Conservation (phyloP, 768 basidiomycete genomes). For the Omphalotus guepiniiformis region DNA sequence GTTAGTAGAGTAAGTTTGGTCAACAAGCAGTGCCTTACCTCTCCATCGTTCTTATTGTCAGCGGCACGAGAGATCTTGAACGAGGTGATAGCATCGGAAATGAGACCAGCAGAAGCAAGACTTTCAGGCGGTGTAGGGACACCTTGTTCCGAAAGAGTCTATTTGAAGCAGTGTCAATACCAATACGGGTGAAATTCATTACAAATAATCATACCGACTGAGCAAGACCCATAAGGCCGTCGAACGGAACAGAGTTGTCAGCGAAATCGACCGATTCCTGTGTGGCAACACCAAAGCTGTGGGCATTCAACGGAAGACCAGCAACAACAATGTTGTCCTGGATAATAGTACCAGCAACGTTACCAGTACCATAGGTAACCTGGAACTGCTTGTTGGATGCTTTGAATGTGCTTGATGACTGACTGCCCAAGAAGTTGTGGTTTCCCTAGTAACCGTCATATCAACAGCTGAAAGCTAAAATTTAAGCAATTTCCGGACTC, state of each 20-base stretch:
- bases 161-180: not conserved
- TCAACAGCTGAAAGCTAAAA: not conserved
- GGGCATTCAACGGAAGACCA: slow-evolving; percentile 50
- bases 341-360: slow-evolving; percentile 60
- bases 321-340: slow-evolving; percentile 62
- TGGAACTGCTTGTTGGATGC: slow-evolving; percentile 47
- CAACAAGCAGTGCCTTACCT: slow-evolving; percentile 70
- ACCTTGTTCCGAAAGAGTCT: slow-evolving; percentile 63
- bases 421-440: slow-evolving; percentile 61
- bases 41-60: slow-evolving; percentile 69
- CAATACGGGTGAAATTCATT: not conserved
- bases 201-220: slow-evolving; percentile 44
- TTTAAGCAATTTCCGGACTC: slow-evolving; percentile 17
- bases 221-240: slow-evolving; percentile 77
- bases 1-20: not conserved
- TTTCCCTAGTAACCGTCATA: slow-evolving; percentile 39
- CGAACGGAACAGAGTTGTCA: slow-evolving; percentile 43
- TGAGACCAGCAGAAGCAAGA: slow-evolving; percentile 52
- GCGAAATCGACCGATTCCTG: slow-evolving; percentile 63
- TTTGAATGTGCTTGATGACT: slow-evolving; percentile 59
- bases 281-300: slow-evolving; percentile 66
- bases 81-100: slow-evolving; percentile 63
- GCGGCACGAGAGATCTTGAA: slow-evolving; percentile 76
- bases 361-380: slow-evolving; percentile 67
- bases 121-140: slow-evolving; percentile 69